Base-by-base conservation (phyloP, 768 basidiomycete genomes). In the Termitomyces eurrhizus region DNA sequence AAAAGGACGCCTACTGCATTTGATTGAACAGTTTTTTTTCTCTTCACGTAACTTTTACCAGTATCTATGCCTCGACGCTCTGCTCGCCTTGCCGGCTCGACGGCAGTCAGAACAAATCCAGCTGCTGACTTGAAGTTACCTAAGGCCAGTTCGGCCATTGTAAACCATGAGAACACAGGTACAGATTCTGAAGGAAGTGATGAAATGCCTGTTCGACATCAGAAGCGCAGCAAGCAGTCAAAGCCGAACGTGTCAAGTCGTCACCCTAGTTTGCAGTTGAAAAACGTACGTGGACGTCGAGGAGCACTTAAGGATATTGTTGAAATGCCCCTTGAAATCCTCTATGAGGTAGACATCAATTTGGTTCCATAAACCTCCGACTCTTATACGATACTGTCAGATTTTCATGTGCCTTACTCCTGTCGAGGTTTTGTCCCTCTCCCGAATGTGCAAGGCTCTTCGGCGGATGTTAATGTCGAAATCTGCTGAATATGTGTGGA, bases 381-480 rank as follows among this genome's bases (percentile, higher is more conserved):
- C 1, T n/a, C 14, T 16, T 7, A 8, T 21, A 0, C 11, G 13
- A 53, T 13, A 29, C 33, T 6, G 1, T 21, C 44, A 80, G 78
- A 75, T 79, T 33, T 73, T 77, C 45, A 60, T 66, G 41, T 69
- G 72, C 41, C 57, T 79, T 11, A 63, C 68, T 29, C 75, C 78
- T 7, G 21, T 69, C 8, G 78, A 78, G 60, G 63, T 80, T 18
- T 65, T 80, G 24, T 68, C 67, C 33, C 70, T 81, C 24, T 68
- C 76, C 14, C 72, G 75, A n/a, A 74, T 73, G 18, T 69, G 74
- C 16, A 76, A 72, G 59, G 36, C 62, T 8, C 64, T 79, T 33
- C 71, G 73, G 7, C 50, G 36, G 8, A 68, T 67, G 4, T 52
- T 73, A 8, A 68, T 70, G 68, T 59, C 49, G 12, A 57, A 57